Evolutionary conservation across 176 grass and related monocot species (phyloP).

Genomic region (Aegilops speltoides): DNA sequence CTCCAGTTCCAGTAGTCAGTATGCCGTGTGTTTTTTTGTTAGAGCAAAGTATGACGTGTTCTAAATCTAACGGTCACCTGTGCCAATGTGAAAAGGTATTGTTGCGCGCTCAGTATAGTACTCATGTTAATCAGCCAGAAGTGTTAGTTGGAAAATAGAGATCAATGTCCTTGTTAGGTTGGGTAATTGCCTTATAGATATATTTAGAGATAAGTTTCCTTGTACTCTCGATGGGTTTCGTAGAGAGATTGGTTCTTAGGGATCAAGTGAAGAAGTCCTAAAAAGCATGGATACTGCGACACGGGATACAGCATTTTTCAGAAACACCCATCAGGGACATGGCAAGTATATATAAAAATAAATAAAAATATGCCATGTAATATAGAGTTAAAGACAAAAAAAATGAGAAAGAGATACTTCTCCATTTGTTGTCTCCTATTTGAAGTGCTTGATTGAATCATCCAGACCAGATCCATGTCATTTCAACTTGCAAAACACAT

Average conservation of each 20-base stretch:
- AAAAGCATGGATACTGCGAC: too few species aligned
- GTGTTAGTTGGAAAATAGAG: not conserved
- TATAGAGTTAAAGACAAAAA: too few species aligned
- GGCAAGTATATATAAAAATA: too few species aligned
- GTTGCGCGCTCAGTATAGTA: not conserved
- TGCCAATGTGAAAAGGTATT: not conserved
- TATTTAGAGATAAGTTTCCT: not conserved
- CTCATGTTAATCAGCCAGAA: too few species aligned
- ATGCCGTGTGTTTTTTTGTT: not conserved
- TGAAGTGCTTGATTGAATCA: too few species aligned
- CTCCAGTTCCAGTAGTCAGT: not conserved
- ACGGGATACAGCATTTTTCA: too few species aligned
- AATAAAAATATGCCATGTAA: too few species aligned
- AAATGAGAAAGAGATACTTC: too few species aligned
- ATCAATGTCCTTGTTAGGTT: not conserved
- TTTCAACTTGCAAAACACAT: too few species aligned
- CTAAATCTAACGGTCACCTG: not conserved
- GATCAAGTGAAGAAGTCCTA: not conserved
- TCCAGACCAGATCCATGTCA: too few species aligned
- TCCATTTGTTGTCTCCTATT: too few species aligned
- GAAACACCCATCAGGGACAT: too few species aligned
- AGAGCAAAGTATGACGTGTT: not conserved
- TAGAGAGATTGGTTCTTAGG: slow-evolving; percentile 1
- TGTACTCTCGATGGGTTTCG: not conserved
- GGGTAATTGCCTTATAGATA: not conserved